Percentiles rank a stretch among this genome's conserved stretches.
Conservation (phyloP, 139 green algal species). For the Limnomonas spitsbergensis region DNA sequence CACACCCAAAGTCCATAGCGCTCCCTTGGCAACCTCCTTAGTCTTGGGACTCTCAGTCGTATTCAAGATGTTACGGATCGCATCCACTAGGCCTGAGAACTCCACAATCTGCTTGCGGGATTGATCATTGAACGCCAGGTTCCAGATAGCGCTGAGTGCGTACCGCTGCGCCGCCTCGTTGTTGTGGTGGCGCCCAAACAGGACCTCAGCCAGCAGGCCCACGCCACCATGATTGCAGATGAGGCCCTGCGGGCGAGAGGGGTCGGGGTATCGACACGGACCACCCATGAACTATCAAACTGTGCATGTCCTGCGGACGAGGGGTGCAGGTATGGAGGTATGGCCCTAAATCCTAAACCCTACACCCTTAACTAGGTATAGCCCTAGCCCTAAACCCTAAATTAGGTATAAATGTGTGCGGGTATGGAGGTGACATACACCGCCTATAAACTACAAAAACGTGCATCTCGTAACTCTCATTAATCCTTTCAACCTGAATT, state of each 20-base stretch:
- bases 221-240: constrained; percentile 15
- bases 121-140: constrained; percentile 52
- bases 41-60: constrained; percentile 34
- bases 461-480: too few relatives aligned
- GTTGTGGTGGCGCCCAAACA: constrained; percentile 41
- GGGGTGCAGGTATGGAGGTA: background rate
- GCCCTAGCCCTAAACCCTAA: too few relatives aligned
- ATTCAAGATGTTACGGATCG: constrained; percentile 37
- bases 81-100: constrained; percentile 37
- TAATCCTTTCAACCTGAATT: too few relatives aligned
- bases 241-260: background rate
- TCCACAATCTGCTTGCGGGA: background rate
- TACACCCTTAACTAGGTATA: too few relatives aligned
- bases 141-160: constrained; percentile 44
- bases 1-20: constrained; percentile 50
- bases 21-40: constrained; percentile 50
- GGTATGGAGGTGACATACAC: too few relatives aligned
- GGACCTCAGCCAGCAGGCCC: constrained; percentile 33
- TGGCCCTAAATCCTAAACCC: too few relatives aligned
- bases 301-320: background rate
- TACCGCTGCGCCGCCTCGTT: constrained; percentile 43
- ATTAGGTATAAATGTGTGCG: too few relatives aligned
- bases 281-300: background rate
- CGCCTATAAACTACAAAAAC: too few relatives aligned
- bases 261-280: background rate